These are phyloP conservation scores for Trichothecium sympodiale DNA, from an alignment of 2,329 filamentous ascomycete genomes.

Conservation along the genomic window DNA sequence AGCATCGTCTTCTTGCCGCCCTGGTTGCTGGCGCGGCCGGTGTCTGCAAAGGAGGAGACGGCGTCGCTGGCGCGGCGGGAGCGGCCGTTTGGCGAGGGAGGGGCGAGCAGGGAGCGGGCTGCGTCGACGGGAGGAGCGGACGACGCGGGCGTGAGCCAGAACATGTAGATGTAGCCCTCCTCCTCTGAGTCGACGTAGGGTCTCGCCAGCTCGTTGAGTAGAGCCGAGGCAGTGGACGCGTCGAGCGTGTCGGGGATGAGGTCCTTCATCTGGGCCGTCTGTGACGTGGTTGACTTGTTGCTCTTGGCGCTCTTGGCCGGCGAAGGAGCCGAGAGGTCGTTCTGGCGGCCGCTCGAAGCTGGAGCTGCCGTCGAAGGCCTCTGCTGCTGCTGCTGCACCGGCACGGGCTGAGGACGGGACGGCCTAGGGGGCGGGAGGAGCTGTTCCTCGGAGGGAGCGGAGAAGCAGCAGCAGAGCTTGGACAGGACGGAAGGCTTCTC, in stretches of 20 bases:
- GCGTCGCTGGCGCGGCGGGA: constrained; percentile 43
- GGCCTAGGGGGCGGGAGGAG: constrained; percentile 17
- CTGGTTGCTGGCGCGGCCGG: constrained; percentile 9
- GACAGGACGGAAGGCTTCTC: constrained; percentile 17
- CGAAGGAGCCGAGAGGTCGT: constrained; percentile 12
- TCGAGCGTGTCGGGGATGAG: constrained; percentile 60
- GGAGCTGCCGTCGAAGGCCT: constrained; percentile 8
- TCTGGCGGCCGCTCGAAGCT: constrained; percentile 8
- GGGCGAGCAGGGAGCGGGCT: constrained; percentile 46
- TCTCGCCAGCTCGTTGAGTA: constrained; percentile 69
- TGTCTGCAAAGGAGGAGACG: constrained; percentile 36
- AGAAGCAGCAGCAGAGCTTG: constrained; percentile 42
- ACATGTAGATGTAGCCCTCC: constrained; percentile 95
- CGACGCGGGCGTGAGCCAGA: constrained; percentile 69
- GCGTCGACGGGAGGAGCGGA: constrained; percentile 36
- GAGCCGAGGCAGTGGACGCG: constrained; percentile 54
- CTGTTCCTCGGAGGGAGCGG: constrained; percentile 34
- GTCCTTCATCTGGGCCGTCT: constrained; percentile 19
- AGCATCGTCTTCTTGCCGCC: constrained; percentile 47
- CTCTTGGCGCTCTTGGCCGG: constrained; percentile 18
- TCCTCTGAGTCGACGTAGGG: constrained; percentile 58
- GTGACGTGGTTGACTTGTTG: constrained; percentile 19
- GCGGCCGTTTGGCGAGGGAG: constrained; percentile 27
- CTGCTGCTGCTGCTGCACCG: constrained; percentile 24
- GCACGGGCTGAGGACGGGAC: constrained; percentile 32